These are phyloP conservation scores for Tuber aestivum DNA, from an alignment of 495 filamentous ascomycete species.

Conservation along the genomic window DNA sequence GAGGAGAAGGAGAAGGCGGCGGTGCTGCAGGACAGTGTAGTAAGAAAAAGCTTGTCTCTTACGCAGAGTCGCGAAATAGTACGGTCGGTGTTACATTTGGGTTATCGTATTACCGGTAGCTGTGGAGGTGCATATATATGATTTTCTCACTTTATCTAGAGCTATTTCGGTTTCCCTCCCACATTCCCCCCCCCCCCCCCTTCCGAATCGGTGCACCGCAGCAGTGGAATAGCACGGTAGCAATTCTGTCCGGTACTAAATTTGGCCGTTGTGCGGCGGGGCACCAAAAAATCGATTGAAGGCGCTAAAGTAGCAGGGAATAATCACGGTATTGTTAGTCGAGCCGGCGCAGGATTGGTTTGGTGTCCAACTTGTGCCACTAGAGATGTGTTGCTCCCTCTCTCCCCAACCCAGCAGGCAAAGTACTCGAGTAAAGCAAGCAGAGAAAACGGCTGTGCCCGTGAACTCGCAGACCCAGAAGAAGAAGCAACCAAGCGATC, in stretches of 20 bases:
- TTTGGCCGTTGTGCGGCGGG: neutral
- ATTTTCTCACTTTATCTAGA: neutral
- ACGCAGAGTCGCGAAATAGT: neutral
- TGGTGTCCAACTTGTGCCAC: neutral
- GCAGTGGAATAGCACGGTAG: neutral
- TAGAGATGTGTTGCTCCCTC: neutral
- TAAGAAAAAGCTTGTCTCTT: neutral
- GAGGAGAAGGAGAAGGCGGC: neutral
- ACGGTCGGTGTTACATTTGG: neutral
- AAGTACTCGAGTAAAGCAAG: neutral
- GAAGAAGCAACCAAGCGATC: neutral
- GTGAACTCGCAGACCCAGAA: neutral
- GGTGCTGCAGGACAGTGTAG: neutral
- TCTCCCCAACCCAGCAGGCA: neutral
- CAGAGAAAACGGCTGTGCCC: neutral
- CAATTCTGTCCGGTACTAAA: neutral
- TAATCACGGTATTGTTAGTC: neutral
- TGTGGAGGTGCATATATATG: neutral
- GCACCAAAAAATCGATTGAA: neutral
- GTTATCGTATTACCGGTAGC: neutral
- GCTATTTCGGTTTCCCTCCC: neutral
- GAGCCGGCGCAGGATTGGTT: neutral
- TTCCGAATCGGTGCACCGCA: neutral
- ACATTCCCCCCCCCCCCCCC: neutral
- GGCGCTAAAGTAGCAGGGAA: constrained; percentile 1